Evolutionary conservation across 1,139 yeast genomes (phyloP).

Genomic region (Candida tropicalis): DNA sequence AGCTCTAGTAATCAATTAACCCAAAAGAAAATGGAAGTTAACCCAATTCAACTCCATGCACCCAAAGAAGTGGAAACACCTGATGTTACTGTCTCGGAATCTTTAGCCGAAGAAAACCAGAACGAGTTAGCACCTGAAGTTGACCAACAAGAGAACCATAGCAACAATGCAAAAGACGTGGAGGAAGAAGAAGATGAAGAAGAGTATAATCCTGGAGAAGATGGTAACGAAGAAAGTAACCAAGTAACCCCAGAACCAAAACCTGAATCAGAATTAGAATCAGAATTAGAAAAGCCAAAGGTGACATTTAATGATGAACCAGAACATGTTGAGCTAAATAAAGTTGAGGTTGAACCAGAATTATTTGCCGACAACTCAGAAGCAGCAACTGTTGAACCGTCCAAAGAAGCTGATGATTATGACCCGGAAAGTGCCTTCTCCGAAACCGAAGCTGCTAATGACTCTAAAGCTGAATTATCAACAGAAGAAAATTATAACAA

Average conservation of each 20-base stretch:
- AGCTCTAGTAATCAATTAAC: neutral
- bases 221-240: constrained; percentile 4
- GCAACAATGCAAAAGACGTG: too few relatives aligned
- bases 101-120: neutral
- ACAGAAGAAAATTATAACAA: constrained; percentile 8
- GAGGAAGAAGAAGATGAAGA: constrained; percentile 8
- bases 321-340: constrained; percentile 13
- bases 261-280: constrained; percentile 1
- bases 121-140: neutral
- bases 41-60: constrained; percentile 11
- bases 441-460: constrained; percentile 21
- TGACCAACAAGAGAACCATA: too few relatives aligned
- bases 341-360: constrained; percentile 2
- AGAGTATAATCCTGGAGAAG: constrained; percentile 8
- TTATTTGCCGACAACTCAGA: constrained; percentile 4
- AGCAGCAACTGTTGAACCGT: constrained; percentile 3
- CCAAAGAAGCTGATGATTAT: constrained; percentile 23
- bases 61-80: constrained; percentile 1
- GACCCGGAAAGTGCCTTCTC: constrained; percentile 24
- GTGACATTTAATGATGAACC: constrained; percentile 28
- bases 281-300: constrained; percentile 6
- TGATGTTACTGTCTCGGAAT: neutral
- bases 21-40: constrained; percentile 15
- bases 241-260: constrained; percentile 7
- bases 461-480: constrained; percentile 18